Evolutionary conservation across 441 rosid species (phyloP).

Genomic region (Kokia cookei): DNA sequence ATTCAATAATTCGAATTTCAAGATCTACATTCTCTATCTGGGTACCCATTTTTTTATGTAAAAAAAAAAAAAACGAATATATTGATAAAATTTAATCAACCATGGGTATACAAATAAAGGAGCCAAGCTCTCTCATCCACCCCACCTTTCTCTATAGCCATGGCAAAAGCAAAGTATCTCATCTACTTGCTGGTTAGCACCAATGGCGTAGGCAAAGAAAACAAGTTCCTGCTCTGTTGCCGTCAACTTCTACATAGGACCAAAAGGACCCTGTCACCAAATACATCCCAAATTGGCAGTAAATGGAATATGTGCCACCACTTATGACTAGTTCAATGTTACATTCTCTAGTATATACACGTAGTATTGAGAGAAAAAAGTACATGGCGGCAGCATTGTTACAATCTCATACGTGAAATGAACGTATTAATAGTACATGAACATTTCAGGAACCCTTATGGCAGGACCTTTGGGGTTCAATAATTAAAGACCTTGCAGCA

Average conservation of each 20-base stretch:
- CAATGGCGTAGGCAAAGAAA: background rate
- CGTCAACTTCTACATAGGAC: background rate
- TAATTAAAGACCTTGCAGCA: conserved; percentile 6
- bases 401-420: conserved; percentile 13
- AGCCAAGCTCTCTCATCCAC: background rate
- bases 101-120: background rate
- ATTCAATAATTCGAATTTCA: background rate
- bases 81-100: background rate
- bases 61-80: background rate
- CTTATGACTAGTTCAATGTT: conserved; percentile 25
- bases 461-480: conserved; percentile 5
- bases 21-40: background rate
- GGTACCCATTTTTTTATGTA: background rate
- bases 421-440: conserved; percentile 12
- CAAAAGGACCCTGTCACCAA: background rate
- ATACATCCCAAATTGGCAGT: conserved; percentile 12
- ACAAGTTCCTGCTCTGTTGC: background rate
- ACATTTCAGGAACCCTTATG: conserved; percentile 15
- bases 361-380: conserved; percentile 6
- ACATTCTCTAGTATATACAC: conserved; percentile 38
- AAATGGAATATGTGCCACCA: conserved; percentile 32
- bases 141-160: background rate
- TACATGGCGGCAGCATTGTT: conserved; percentile 16
- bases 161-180: background rate
- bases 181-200: background rate